Percentiles rank a stretch among this genome's conserved stretches.
Conservation (phyloP, 164 flowering plant species). For the Nymphaea thermarum region DNA sequence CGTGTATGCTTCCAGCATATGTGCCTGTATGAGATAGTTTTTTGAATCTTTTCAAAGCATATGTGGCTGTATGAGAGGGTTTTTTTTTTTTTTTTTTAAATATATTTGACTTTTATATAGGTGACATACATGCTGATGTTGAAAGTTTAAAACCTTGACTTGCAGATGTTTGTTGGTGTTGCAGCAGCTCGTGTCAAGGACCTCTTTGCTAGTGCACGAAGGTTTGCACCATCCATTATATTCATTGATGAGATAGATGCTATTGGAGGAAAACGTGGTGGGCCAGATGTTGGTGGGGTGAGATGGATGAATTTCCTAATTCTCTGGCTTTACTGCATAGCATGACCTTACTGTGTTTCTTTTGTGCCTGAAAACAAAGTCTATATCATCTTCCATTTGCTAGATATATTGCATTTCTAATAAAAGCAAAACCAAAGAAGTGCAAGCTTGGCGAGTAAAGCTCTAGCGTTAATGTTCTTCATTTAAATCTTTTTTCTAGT, state of each 20-base stretch:
- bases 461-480: too few relatives aligned
- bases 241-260: conserved; percentile 99
- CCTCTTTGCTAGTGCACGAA: conserved; percentile 84
- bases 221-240: conserved; percentile 88
- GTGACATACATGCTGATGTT: conserved; percentile 1
- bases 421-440: too few relatives aligned
- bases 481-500: too few relatives aligned
- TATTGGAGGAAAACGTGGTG: conserved; percentile 97
- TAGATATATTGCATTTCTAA: too few relatives aligned
- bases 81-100: too few relatives aligned
- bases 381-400: not conserved
- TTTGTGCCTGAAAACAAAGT: not conserved
- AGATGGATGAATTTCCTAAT: conserved; percentile 11
- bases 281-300: conserved; percentile 98
- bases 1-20: not conserved
- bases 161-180: conserved; percentile 97
- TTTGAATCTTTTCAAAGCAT: not conserved
- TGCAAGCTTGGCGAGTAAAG: too few relatives aligned
- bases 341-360: not conserved
- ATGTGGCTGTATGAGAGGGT: not conserved
- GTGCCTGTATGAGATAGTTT: not conserved
- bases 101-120: not conserved
- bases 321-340: not conserved
- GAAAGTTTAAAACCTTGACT: not conserved
- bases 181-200: conserved; percentile 98